Conservation (phyloP, 2,329 filamentous ascomycete genomes). For the Berkeleyomyces basicola region DNA sequence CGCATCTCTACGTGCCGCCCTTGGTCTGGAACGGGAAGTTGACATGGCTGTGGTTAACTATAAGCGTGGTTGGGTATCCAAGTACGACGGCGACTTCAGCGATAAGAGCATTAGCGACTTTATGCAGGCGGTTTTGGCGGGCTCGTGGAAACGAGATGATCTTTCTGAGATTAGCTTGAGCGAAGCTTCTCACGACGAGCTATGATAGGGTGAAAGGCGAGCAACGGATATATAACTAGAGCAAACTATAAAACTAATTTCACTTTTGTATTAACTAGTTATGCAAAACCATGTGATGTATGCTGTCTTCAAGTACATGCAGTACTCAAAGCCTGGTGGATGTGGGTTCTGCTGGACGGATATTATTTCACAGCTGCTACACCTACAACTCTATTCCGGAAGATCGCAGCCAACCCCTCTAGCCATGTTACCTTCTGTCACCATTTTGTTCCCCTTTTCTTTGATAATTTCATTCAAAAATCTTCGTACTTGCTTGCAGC, state of each 20-base stretch:
- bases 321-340: background rate
- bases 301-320: background rate
- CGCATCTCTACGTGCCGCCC: background rate
- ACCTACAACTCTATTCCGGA: background rate
- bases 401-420: constrained; percentile 1
- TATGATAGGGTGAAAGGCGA: background rate
- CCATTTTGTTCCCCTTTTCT: constrained; percentile 48
- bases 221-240: background rate
- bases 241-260: background rate
- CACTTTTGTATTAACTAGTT: background rate
- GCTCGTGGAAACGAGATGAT: constrained; percentile 67
- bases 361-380: background rate
- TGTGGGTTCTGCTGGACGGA: background rate
- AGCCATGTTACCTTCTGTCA: constrained; percentile 19
- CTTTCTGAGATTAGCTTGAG: constrained; percentile 46
- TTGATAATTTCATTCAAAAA: constrained; percentile 70
- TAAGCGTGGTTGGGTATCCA: constrained; percentile 73
- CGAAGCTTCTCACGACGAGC: constrained; percentile 20
- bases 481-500: constrained; percentile 68
- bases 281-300: background rate
- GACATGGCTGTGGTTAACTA: constrained; percentile 65
- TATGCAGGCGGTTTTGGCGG: constrained; percentile 82
- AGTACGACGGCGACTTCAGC: constrained; percentile 47
- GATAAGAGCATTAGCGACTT: constrained; percentile 56
- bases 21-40: background rate